Base-by-base conservation (phyloP, 768 basidiomycete species). In the Kwoniella mangroviensis region DNA sequence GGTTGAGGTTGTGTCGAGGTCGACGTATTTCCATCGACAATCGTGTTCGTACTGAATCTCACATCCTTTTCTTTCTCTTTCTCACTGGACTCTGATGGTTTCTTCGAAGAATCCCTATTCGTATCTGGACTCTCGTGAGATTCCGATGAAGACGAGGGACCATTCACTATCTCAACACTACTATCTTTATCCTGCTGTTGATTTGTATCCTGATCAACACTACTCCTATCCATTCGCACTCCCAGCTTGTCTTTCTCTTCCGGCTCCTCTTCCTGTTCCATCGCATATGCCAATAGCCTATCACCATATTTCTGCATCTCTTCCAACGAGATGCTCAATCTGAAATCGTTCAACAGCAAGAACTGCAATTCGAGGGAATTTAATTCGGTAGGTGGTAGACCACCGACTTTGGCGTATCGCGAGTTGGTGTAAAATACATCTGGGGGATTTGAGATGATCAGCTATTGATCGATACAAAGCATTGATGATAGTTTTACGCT, bases 381-480 rank as follows among this genome's bases (percentile, higher is more conserved):
- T 60, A 99, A 88, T 62, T 85, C 84, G 81, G 96, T 93, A 43
- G 90, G 86, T 0, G 97, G 97, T 0, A 99, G 88, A 26, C 97
- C 97, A 53, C 97, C 97, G 71, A 99, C 96, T 89, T 98, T 99
- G 63, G 97, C 97, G 81, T 99, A 99, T 40, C 96, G 88, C 10
- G 96, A 97, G 78, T 99, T 99, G 17, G 97, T 98, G 84, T 99
- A 98, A 78, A 99, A 99, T 3, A 99, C 94, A 82, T 98, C 97
- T 82, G 56, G 2, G 22, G 54, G 34, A 19, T 22, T n/a, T 17
- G 5, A 34, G 34, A 34, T 34, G 34, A 7, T 34, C 34, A 34
- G 34, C 34, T 34, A 34, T 34, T 34, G 34, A 34, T 34, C 34
- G 6, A 34, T 34, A 34, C 34, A 34, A 28, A 34, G 34, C 34